phyloP scores from a whole-genome alignment of 2,329 filamentous ascomycete genomes.

The Epichloe baconii region DNA sequence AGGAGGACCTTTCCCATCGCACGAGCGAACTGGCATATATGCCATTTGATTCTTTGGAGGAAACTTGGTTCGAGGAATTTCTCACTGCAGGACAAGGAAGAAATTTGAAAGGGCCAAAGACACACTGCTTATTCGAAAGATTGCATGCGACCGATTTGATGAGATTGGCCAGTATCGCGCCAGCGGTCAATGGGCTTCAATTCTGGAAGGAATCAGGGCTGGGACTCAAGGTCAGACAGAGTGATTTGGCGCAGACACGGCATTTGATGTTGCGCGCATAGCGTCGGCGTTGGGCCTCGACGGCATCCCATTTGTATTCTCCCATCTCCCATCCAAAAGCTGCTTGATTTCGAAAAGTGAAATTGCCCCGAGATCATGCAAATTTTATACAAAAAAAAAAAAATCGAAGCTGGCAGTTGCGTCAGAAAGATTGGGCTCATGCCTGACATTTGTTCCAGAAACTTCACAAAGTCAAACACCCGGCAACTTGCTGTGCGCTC shows the following conservation, averaged over 20 bases:
- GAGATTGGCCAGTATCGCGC: constrained; percentile 32
- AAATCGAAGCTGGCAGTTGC: too few relatives aligned
- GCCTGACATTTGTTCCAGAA: too few relatives aligned
- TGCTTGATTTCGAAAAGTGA: too few relatives aligned
- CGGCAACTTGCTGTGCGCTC: too few relatives aligned
- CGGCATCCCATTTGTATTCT: background rate
- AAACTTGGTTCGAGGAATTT: constrained; percentile 60
- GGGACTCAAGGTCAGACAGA: constrained; percentile 25
- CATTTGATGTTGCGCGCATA: background rate
- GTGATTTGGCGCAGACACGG: constrained; percentile 5
- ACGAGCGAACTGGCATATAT: constrained; percentile 60
- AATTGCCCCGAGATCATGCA: background rate
- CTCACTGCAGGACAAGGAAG: constrained; percentile 53
- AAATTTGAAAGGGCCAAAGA: constrained; percentile 54
- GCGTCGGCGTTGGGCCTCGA: background rate
- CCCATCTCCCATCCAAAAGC: too few relatives aligned
- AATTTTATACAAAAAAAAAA: background rate
- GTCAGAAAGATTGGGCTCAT: too few relatives aligned
- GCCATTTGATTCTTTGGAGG: constrained; percentile 58
- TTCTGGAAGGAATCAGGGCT: constrained; percentile 38
- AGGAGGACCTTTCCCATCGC: constrained; percentile 35
- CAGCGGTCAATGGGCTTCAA: constrained; percentile 33
- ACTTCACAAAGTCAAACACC: too few relatives aligned
- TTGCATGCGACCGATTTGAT: constrained; percentile 49
- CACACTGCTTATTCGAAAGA: constrained; percentile 59